Evolutionary conservation across 768 basidiomycete species (phyloP).

Genomic region (Phaffia tasmanica): DNA sequence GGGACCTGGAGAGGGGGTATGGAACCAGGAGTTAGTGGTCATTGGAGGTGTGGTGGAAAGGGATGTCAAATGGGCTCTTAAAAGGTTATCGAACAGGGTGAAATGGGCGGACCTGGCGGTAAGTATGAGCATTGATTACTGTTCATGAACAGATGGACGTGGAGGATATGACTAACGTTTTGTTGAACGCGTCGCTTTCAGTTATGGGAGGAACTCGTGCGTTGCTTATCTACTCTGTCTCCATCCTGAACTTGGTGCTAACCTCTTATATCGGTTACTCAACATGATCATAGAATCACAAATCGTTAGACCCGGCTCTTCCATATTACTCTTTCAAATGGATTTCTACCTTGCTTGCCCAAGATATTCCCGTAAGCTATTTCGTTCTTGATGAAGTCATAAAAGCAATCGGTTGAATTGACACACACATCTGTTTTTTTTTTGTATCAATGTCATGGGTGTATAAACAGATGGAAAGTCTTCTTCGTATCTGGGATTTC

Average conservation of each 20-base stretch:
- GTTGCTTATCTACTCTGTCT: too few relatives aligned
- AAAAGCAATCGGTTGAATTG: too few relatives aligned
- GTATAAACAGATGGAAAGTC: constrained; percentile 10
- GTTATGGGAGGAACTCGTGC: constrained; percentile 28
- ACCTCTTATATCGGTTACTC: background rate
- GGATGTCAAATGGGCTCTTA: constrained; percentile 23
- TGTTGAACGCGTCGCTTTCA: background rate
- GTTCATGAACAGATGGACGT: background rate
- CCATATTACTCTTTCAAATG: constrained; percentile 33
- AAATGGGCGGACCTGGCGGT: constrained; percentile 31
- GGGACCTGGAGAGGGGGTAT: constrained; percentile 12
- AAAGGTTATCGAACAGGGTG: constrained; percentile 28
- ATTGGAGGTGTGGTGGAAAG: constrained; percentile 1
- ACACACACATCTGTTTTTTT: too few relatives aligned
- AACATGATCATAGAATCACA: constrained; percentile 17
- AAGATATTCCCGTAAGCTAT: constrained; percentile 24
- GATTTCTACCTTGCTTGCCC: constrained; percentile 29
- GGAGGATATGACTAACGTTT: too few relatives aligned
- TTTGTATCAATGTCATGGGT: too few relatives aligned
- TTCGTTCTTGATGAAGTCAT: background rate
- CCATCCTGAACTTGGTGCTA: background rate
- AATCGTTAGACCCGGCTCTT: constrained; percentile 29
- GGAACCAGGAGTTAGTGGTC: constrained; percentile 4
- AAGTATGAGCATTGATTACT: background rate
- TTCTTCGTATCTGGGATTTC: constrained; percentile 33